These are phyloP conservation scores for Aspergillus carlsbadensis DNA, from an alignment of 495 filamentous ascomycete genomes.

Conservation along the genomic window DNA sequence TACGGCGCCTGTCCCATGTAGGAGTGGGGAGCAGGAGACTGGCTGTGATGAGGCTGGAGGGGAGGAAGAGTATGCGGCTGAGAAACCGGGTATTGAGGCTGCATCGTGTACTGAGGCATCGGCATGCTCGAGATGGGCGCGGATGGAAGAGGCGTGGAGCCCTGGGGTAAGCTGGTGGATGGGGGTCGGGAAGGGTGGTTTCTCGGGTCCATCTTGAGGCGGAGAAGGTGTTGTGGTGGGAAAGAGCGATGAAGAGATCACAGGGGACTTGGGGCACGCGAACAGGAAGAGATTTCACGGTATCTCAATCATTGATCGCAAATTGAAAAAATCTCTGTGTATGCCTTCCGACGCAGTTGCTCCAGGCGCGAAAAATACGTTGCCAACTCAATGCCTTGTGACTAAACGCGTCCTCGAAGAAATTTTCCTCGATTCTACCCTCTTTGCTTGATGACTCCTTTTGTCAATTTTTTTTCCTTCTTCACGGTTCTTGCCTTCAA, in stretches of 20 bases:
- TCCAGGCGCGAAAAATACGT: background rate
- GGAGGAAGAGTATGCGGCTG: constrained; percentile 71
- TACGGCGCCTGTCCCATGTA: constrained; percentile 58
- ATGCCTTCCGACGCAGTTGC: constrained; percentile 21
- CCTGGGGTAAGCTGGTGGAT: constrained; percentile 57
- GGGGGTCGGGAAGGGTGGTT: constrained; percentile 56
- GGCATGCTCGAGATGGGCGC: constrained; percentile 48
- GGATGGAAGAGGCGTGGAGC: constrained; percentile 44
- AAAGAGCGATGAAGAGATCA: constrained; percentile 27
- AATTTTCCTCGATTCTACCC: constrained; percentile 20
- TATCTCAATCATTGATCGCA: constrained; percentile 50
- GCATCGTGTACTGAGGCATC: constrained; percentile 52
- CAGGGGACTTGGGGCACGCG: constrained; percentile 25
- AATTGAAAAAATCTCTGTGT: constrained; percentile 18
- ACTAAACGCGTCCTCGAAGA: constrained; percentile 17
- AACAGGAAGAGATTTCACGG: constrained; percentile 35
- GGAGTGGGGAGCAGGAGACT: constrained; percentile 48
- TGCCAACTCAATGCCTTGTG: constrained; percentile 16
- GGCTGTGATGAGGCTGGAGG: constrained; percentile 59
- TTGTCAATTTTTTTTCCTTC: constrained; percentile 7
- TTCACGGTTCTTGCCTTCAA: constrained; percentile 9
- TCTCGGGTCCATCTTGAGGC: constrained; percentile 51
- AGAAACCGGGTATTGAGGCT: constrained; percentile 56
- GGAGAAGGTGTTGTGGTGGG: constrained; percentile 26
- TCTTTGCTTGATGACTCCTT: constrained; percentile 1